phyloP scores from a whole-genome alignment of 2,329 filamentous ascomycete genomes.

The Alternaria ventricosa region DNA sequence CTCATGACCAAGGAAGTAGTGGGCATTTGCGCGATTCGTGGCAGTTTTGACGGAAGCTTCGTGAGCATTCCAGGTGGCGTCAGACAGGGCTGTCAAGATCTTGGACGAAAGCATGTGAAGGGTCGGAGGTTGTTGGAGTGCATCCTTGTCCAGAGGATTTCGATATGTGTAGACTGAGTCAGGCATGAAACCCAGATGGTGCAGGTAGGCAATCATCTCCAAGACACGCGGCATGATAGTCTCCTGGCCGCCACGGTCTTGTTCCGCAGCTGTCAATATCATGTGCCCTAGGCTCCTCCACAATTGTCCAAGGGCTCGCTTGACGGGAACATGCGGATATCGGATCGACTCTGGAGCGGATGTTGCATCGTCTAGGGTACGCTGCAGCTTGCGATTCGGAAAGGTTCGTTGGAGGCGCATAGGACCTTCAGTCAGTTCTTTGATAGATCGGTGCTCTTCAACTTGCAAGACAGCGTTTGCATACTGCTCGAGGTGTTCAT shows the following conservation, averaged over 20 bases:
- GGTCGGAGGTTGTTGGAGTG: conserved; percentile 56
- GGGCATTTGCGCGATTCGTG: conserved; percentile 41
- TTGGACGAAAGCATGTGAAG: conserved; percentile 56
- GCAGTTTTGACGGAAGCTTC: conserved; percentile 45
- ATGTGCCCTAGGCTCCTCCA: conserved; percentile 57
- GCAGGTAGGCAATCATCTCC: conserved; percentile 56
- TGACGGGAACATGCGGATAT: conserved; percentile 26
- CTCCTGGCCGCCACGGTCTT: conserved; percentile 19
- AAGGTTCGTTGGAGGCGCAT: conserved; percentile 24
- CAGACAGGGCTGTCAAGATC: conserved; percentile 58
- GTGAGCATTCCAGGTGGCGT: conserved; percentile 58
- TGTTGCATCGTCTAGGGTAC: conserved; percentile 33
- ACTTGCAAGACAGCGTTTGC: conserved; percentile 27
- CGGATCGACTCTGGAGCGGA: conserved; percentile 35
- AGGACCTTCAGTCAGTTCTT: conserved; percentile 33
- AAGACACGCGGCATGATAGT: conserved; percentile 53
- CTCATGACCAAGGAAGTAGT: conserved; percentile 52
- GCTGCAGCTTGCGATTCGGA: conserved; percentile 19
- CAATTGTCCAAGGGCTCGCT: conserved; percentile 52
- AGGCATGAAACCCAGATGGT: conserved; percentile 56
- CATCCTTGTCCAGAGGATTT: conserved; percentile 41
- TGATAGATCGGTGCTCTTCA: conserved; percentile 19
- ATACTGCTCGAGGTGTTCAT: conserved; percentile 21
- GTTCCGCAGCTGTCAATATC: conserved; percentile 49
- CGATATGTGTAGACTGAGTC: conserved; percentile 53